A percentile compares a stretch with the other conserved stretches of the same genome.
Conservation (phyloP, 2,329 filamentous ascomycete species). For the Pseudogymnoascus sp. region DNA sequence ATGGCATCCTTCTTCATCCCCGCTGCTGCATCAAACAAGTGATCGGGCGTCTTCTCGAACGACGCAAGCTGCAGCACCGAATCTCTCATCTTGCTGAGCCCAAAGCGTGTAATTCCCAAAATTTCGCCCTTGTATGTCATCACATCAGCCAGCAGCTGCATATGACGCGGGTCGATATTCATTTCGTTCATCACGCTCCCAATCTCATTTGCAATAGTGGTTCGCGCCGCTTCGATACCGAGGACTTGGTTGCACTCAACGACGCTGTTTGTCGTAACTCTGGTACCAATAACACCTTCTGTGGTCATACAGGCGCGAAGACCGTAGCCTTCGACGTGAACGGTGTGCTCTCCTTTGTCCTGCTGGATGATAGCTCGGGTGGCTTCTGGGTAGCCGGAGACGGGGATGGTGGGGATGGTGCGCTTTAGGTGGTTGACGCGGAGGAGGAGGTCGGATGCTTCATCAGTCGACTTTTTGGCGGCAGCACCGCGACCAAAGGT, state of each 20-base stretch:
- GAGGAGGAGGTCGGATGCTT: conserved; percentile 59
- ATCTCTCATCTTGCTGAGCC: conserved; percentile 92
- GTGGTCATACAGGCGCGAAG: conserved; percentile 86
- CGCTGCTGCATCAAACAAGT: conserved; percentile 89
- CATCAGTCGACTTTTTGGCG: conserved; percentile 30
- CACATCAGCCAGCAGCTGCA: conserved; percentile 92
- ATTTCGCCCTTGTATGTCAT: conserved; percentile 99
- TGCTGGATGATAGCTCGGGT: conserved; percentile 83
- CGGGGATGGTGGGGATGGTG: conserved; percentile 69
- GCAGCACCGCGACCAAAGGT: conserved; percentile 15
- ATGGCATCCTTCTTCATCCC: conserved; percentile 88
- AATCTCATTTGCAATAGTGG: conserved; percentile 85
- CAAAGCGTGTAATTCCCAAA: conserved; percentile 91
- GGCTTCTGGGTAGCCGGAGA: conserved; percentile 83
- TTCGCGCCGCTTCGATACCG: conserved; percentile 88
- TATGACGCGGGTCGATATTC: conserved; percentile 94
- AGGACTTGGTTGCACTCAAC: conserved; percentile 83
- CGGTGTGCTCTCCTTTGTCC: conserved; percentile 57
- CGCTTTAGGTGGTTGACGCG: conserved; percentile 81
- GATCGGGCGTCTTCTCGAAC: conserved; percentile 97
- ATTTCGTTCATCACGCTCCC: conserved; percentile 83
- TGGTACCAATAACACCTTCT: conserved; percentile 73
- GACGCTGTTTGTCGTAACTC: conserved; percentile 72
- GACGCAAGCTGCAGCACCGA: conserved; percentile 86
- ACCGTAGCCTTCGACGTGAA: conserved; percentile 92